phyloP scores from a whole-genome alignment of 2,329 filamentous ascomycete genomes.

The Diaporthe sp. region DNA sequence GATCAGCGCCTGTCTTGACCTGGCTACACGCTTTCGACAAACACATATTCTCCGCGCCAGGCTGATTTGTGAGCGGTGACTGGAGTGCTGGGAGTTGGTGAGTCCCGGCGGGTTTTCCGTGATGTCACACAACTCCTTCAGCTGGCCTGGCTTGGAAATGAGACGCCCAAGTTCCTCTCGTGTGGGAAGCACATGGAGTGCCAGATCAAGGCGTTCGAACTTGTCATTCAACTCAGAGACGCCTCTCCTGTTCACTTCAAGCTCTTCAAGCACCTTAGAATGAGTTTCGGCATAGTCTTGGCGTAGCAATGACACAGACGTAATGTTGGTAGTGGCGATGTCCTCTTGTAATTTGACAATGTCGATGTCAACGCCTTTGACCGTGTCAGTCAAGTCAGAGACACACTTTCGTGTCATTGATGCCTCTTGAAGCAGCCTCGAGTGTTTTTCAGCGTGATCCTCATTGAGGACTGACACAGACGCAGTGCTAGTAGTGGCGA shows the following conservation, averaged over 20 bases:
- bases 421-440: neutral
- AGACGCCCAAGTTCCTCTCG: slow-evolving; percentile 8
- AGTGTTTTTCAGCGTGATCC: neutral
- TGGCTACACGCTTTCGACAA: slow-evolving; percentile 10
- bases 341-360: neutral
- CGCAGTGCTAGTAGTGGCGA: neutral
- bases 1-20: neutral
- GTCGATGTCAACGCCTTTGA: neutral
- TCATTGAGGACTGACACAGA: neutral
- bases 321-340: neutral
- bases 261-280: neutral
- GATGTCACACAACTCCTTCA: neutral
- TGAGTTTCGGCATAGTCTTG: neutral
- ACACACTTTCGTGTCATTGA: neutral
- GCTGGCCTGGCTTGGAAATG: slow-evolving; percentile 1
- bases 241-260: neutral
- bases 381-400: neutral
- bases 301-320: neutral
- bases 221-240: neutral
- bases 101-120: neutral
- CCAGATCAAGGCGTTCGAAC: neutral
- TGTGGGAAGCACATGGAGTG: neutral
- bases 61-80: neutral
- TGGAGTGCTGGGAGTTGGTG: neutral
- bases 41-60: neutral